Evolutionary conservation across 805 yeast species (phyloP).

Genomic region (Cephaloascus fragrans): DNA sequence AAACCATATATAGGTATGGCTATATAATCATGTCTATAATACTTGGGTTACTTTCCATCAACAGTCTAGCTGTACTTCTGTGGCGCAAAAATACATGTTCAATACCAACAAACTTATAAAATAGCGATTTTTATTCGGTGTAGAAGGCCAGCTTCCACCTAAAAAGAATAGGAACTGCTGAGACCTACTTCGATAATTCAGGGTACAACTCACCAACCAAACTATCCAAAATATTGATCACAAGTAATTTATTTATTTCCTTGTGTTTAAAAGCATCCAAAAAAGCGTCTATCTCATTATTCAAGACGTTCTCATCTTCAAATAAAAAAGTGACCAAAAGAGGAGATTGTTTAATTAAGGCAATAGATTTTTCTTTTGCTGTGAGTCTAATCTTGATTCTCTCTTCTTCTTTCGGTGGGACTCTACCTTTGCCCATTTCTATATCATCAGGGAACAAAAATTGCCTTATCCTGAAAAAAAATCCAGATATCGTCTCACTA

Average conservation of each 20-base stretch:
- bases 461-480: background rate
- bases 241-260: slow-evolving; percentile 30
- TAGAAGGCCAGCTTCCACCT: too few relatives aligned
- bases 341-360: slow-evolving; percentile 8
- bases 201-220: slow-evolving; percentile 27
- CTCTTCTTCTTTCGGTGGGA: slow-evolving; percentile 29
- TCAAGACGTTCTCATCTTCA: slow-evolving; percentile 11
- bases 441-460: slow-evolving; percentile 37
- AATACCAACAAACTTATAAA: too few relatives aligned
- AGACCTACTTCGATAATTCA: slow-evolving; percentile 12
- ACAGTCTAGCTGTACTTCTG: too few relatives aligned
- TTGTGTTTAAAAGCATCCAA: slow-evolving; percentile 22
- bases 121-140: too few relatives aligned
- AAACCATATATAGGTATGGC: too few relatives aligned
- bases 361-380: slow-evolving; percentile 10
- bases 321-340: slow-evolving; percentile 1
- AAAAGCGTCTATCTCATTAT: slow-evolving; percentile 15
- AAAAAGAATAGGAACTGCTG: too few relatives aligned
- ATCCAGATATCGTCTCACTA: background rate
- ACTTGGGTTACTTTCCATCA: too few relatives aligned
- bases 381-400: slow-evolving; percentile 16
- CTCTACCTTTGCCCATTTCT: slow-evolving; percentile 37
- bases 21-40: too few relatives aligned
- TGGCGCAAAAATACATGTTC: too few relatives aligned
- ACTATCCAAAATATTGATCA: slow-evolving; percentile 31